phyloP scores from a whole-genome alignment of 2,329 filamentous ascomycete genomes.

The Pseudopyrenochaeta lycopersici region DNA sequence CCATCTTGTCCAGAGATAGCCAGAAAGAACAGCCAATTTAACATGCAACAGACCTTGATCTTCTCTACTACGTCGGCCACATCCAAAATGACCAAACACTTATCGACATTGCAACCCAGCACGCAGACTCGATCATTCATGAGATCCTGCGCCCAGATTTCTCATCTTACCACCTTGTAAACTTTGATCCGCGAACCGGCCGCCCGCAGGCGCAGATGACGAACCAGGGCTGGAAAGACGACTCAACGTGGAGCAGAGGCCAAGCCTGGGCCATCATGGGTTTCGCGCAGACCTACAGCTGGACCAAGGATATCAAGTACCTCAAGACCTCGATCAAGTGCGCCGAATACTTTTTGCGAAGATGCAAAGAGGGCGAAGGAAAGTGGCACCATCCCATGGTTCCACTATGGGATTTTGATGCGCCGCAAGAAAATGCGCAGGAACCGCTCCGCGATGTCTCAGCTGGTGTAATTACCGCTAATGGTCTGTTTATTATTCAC shows the following conservation, averaged over 20 bases:
- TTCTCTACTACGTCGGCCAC: slow-evolving; percentile 50
- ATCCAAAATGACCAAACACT: slow-evolving; percentile 38
- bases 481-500: slow-evolving; percentile 52
- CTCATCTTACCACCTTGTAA: slow-evolving; percentile 56
- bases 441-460: slow-evolving; percentile 50
- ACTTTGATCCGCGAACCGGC: slow-evolving; percentile 57
- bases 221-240: slow-evolving; percentile 57
- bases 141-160: slow-evolving; percentile 46
- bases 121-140: slow-evolving; percentile 49
- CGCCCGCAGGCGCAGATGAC: slow-evolving; percentile 57
- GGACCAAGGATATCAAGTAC: slow-evolving; percentile 56
- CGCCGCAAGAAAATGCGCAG: slow-evolving; percentile 50
- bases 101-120: slow-evolving; percentile 49
- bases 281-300: slow-evolving; percentile 58
- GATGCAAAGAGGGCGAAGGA: slow-evolving; percentile 47
- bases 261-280: slow-evolving; percentile 62
- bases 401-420: slow-evolving; percentile 63
- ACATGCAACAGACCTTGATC: slow-evolving; percentile 45
- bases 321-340: slow-evolving; percentile 55
- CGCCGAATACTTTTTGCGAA: slow-evolving; percentile 57
- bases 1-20: background rate
- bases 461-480: slow-evolving; percentile 53
- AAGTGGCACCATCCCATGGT: slow-evolving; percentile 45
- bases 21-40: background rate
- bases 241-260: slow-evolving; percentile 58